Evolutionary conservation across 208 protist species (phyloP).

Genomic region (Leishmania lainsoni): DNA sequence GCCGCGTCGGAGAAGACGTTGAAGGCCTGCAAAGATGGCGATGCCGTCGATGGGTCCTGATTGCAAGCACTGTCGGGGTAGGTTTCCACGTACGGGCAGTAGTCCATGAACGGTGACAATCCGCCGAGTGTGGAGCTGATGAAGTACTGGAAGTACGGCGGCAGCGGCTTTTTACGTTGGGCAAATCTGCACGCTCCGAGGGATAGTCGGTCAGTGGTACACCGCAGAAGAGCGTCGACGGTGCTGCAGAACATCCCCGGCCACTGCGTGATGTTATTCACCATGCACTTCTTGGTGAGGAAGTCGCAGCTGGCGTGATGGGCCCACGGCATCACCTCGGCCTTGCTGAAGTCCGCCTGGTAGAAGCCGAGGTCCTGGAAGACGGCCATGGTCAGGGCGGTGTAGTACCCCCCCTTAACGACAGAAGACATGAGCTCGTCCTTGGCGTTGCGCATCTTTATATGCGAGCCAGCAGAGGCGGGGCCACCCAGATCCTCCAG

Average conservation of each 20-base stretch:
- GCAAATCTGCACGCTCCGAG: background rate
- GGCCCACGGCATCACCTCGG: too few species aligned
- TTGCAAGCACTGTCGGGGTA: background rate
- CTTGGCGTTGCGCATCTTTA: too few species aligned
- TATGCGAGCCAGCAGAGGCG: too few species aligned
- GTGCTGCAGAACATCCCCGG: conserved; percentile 60
- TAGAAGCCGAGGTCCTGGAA: too few species aligned
- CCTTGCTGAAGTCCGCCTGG: too few species aligned
- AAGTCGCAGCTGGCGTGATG: too few species aligned
- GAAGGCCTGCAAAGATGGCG: background rate
- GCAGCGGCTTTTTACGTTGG: too few species aligned
- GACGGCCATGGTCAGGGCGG: too few species aligned
- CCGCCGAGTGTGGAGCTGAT: background rate
- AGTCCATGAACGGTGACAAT: background rate
- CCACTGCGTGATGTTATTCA: conserved; percentile 28
- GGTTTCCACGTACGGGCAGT: background rate
- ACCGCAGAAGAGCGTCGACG: background rate
- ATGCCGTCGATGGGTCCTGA: background rate
- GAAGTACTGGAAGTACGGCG: background rate
- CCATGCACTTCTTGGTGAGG: conserved; percentile 50
- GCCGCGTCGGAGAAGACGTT: too few species aligned
- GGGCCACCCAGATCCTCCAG: too few species aligned
- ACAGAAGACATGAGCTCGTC: too few species aligned
- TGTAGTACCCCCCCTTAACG: too few species aligned
- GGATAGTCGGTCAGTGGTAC: background rate